Percentiles rank a stretch among this genome's conserved stretches.
Evolutionary conservation across 495 filamentous ascomycete genomes (phyloP).

Genomic region (Penicillium canariense): DNA sequence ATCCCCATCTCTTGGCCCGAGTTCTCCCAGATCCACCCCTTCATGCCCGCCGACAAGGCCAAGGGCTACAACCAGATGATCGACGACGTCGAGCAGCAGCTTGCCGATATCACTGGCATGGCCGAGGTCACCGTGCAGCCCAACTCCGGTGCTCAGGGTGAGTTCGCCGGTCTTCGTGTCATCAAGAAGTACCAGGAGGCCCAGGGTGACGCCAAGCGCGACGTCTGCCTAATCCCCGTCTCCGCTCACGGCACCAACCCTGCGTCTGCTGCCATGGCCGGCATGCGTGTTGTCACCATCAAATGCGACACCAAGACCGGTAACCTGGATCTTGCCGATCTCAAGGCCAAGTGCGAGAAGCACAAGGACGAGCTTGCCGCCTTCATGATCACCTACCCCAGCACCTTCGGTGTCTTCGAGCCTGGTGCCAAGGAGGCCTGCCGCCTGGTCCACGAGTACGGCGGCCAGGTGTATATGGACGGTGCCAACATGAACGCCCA

Average conservation of each 20-base stretch:
- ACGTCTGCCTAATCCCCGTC: conserved; percentile 94
- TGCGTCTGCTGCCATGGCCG: conserved; percentile 94
- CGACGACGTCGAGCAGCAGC: conserved; percentile 68
- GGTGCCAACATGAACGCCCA: conserved; percentile 99
- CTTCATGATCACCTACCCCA: conserved; percentile 98
- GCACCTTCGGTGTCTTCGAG: conserved; percentile 96
- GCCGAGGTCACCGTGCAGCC: conserved; percentile 87
- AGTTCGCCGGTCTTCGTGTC: conserved; percentile 89
- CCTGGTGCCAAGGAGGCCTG: conserved; percentile 86
- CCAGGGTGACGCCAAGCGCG: conserved; percentile 64
- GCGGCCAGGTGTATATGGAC: conserved; percentile 98
- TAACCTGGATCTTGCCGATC: conserved; percentile 84
- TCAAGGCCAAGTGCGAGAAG: conserved; percentile 84
- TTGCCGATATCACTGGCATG: conserved; percentile 88
- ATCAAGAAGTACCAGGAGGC: conserved; percentile 85
- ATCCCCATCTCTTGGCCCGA: conserved; percentile 81
- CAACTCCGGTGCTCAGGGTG: conserved; percentile 95
- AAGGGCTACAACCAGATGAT: conserved; percentile 71
- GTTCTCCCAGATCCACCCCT: conserved; percentile 86
- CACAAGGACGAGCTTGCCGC: conserved; percentile 83
- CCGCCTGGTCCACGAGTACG: conserved; percentile 79
- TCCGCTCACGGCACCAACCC: conserved; percentile 98
- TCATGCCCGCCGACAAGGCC: conserved; percentile 60
- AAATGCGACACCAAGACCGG: conserved; percentile 88
- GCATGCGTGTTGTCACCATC: conserved; percentile 92